Percentiles rank a stretch among this genome's conserved stretches.
Evolutionary conservation across 2,329 filamentous ascomycete species (phyloP).

Genomic region (Neofusicoccum ribis): DNA sequence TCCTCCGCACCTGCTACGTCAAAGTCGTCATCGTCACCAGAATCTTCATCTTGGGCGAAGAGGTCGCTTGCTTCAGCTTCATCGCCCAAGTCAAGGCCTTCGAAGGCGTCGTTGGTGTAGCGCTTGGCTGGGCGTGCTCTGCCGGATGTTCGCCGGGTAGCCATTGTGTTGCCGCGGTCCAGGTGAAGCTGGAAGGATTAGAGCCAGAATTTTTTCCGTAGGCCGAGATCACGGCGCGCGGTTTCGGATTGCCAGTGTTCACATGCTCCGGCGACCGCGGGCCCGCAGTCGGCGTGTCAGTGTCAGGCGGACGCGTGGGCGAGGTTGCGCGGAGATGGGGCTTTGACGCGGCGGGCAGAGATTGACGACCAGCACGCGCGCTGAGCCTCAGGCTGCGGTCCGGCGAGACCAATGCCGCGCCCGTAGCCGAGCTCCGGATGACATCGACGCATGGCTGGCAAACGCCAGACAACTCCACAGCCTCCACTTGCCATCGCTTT

Average conservation of each 20-base stretch:
- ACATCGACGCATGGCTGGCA: conserved; percentile 1
- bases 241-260: neutral
- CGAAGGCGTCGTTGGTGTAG: conserved; percentile 38
- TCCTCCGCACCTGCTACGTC: conserved; percentile 19
- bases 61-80: neutral
- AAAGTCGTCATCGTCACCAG: conserved; percentile 40
- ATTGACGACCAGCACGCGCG: neutral
- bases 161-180: conserved; percentile 5
- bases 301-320: conserved; percentile 12
- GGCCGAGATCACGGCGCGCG: neutral
- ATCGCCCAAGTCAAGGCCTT: conserved; percentile 32
- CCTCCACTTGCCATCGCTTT: neutral
- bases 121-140: conserved; percentile 17
- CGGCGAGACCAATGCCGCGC: neutral
- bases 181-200: neutral
- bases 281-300: neutral
- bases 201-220: neutral
- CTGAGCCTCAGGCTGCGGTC: neutral
- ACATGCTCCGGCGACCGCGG: neutral
- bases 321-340: conserved; percentile 1
- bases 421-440: conserved; percentile 9
- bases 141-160: conserved; percentile 17
- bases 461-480: neutral
- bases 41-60: conserved; percentile 20
- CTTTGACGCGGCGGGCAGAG: neutral